Conservation (phyloP, 345 rosid genomes). For the Hirschfeldia incana region DNA sequence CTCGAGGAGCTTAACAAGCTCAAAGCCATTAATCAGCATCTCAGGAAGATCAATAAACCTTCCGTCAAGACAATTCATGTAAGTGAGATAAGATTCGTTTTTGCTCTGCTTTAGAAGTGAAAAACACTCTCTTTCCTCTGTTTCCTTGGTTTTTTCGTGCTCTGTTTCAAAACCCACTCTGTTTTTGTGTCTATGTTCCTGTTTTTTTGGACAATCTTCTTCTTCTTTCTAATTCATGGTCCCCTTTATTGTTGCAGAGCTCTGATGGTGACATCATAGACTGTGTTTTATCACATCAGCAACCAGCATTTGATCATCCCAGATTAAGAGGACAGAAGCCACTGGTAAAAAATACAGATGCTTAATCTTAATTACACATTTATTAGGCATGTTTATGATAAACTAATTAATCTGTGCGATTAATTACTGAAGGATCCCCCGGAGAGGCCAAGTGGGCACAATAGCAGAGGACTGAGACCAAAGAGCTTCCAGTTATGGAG, state of each 20-base stretch:
- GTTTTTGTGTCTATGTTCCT: neutral
- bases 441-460: conserved; percentile 64
- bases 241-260: conserved; percentile 55
- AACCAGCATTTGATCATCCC: conserved; percentile 98
- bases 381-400: neutral
- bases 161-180: conserved; percentile 16
- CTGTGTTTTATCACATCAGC: conserved; percentile 74
- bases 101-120: neutral
- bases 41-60: conserved; percentile 85
- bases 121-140: neutral
- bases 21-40: conserved; percentile 55
- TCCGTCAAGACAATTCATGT: conserved; percentile 82
- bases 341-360: conserved; percentile 47
- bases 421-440: conserved; percentile 66
- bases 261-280: conserved; percentile 90
- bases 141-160: neutral
- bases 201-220: neutral
- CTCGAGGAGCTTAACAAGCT: conserved; percentile 61
- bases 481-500: conserved; percentile 86
- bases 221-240: neutral
- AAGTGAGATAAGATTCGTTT: no score
- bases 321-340: conserved; percentile 68
- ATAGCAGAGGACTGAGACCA: conserved; percentile 26
- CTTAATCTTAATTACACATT: neutral
- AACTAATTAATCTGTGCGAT: neutral